Evolutionary conservation across 2,329 filamentous ascomycete species (phyloP), one percentile per base, ranked within the genome.

Genomic region (Shiraia sp.): DNA sequence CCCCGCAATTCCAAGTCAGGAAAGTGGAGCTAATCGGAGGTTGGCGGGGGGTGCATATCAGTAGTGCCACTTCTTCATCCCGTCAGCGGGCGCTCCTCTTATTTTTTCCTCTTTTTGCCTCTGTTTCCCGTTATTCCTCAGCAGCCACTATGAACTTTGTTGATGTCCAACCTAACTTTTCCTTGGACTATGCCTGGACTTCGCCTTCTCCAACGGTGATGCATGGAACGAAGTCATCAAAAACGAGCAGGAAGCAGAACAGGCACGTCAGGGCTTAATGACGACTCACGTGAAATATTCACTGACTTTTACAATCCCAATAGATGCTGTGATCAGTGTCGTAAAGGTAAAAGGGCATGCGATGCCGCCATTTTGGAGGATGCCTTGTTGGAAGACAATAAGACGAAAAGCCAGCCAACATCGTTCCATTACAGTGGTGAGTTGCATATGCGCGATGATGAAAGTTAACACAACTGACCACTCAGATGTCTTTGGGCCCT

Each of bases 321-420:
- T 22, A 65, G 72, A 34, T 75, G 72, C 45, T 76, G 73, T 47
- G 73, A 76, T 42, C 72, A 72, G 41, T 76, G 73, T 49, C 66
- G 73, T 15, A 72, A 70, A 46, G 72, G 73, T 15, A 75, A 75
- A 49, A 57, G 72, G 40, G 72, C 69, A 5, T 76, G 73, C 52
- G 72, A 76, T 49, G 72, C 70, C 4, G 59, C 59, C 5, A 66
- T 72, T 32, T 28, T 66, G 15, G 64, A 67, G 34, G 65, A 69
- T 34, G 56, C 59, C 2, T 45, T 68, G 36, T 28, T 68, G 10
- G 61, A 65, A 22, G 50, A 44, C 12, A 59, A 42, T 32, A 57
- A 49, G 17, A 48, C 48, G 34, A 49, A 42, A 39, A 45, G 45
- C 14, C 59, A 46, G 27, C 59, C 60, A 15, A 61, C 53, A 2